Evolutionary conservation across 371 early-diverging fungal genomes (phyloP).

Genomic region (Zychaea mexicana): DNA sequence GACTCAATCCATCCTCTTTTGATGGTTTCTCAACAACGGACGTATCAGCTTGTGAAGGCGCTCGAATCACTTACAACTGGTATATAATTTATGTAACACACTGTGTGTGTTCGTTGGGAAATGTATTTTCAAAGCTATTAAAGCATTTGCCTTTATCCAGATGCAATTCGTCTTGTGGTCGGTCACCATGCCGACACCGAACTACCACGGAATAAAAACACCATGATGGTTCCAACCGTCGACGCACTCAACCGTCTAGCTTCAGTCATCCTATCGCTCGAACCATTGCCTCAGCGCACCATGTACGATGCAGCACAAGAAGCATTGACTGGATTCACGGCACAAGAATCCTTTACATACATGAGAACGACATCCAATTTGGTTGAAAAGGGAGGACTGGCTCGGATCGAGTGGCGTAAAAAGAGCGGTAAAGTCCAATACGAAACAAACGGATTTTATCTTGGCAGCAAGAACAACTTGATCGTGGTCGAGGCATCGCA

Average conservation of each 20-base stretch:
- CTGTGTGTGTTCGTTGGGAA: background rate
- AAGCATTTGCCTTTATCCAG: slow-evolving; percentile 13
- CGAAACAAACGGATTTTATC: slow-evolving; percentile 31
- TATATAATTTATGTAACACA: background rate
- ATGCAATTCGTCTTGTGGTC: slow-evolving; percentile 30
- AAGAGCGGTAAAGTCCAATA: slow-evolving; percentile 50
- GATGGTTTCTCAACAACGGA: slow-evolving; percentile 30
- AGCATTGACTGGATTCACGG: slow-evolving; percentile 41
- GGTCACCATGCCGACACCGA: slow-evolving; percentile 34
- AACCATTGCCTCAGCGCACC: slow-evolving; percentile 29
- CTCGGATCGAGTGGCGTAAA: slow-evolving; percentile 44
- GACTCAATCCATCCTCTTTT: slow-evolving; percentile 38
- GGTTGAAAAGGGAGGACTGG: slow-evolving; percentile 31
- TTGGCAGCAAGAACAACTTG: slow-evolving; percentile 9
- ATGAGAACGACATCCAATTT: slow-evolving; percentile 36
- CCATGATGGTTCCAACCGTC: slow-evolving; percentile 12
- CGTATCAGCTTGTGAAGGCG: slow-evolving; percentile 40
- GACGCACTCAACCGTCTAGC: slow-evolving; percentile 39
- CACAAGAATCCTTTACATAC: slow-evolving; percentile 44
- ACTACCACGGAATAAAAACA: slow-evolving; percentile 8
- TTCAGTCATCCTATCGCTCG: slow-evolving; percentile 31
- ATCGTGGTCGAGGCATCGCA: slow-evolving; percentile 23
- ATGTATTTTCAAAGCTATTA: background rate
- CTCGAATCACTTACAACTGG: slow-evolving; percentile 43
- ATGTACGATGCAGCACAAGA: slow-evolving; percentile 30